Evolutionary conservation across 306 rosid species (phyloP).

Genomic region (Pterocarpus santalinus): DNA sequence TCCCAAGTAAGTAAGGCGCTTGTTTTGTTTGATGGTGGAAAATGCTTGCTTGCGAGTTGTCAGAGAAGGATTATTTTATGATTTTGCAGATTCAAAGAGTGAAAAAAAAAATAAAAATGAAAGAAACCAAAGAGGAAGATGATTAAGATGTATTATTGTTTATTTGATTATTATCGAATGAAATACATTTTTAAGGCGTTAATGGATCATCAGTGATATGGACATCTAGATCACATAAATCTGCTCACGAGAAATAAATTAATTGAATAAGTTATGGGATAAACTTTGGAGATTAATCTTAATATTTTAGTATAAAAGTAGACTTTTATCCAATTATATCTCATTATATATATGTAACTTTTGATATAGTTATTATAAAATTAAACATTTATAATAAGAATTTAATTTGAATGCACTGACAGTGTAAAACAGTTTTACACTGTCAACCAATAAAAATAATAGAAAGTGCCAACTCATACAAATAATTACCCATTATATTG

Average conservation of each 20-base stretch:
- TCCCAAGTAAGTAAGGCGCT: constrained; percentile 4
- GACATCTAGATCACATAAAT: constrained; percentile 6
- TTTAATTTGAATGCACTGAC: too few relatives aligned
- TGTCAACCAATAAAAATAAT: too few relatives aligned
- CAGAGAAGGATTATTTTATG: constrained; percentile 27
- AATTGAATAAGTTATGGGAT: too few relatives aligned
- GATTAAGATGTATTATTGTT: constrained; percentile 27
- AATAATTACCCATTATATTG: too few relatives aligned
- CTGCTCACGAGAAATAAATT: not conserved
- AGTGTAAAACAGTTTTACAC: too few relatives aligned
- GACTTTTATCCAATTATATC: too few relatives aligned
- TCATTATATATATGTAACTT: too few relatives aligned
- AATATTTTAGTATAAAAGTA: too few relatives aligned
- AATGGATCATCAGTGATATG: constrained; percentile 1
- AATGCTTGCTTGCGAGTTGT: constrained; percentile 30
- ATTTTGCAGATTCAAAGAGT: not conserved
- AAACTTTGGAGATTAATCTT: too few relatives aligned
- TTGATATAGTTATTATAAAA: too few relatives aligned
- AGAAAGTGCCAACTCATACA: too few relatives aligned
- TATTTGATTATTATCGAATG: not conserved
- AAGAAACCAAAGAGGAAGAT: constrained; percentile 10
- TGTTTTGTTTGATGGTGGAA: constrained; percentile 32
- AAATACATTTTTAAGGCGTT: not conserved
- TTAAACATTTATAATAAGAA: too few relatives aligned
- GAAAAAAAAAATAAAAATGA: not conserved